These are phyloP conservation scores for Acacia confusa DNA, from an alignment of 306 rosid species.

Conservation along the genomic window DNA sequence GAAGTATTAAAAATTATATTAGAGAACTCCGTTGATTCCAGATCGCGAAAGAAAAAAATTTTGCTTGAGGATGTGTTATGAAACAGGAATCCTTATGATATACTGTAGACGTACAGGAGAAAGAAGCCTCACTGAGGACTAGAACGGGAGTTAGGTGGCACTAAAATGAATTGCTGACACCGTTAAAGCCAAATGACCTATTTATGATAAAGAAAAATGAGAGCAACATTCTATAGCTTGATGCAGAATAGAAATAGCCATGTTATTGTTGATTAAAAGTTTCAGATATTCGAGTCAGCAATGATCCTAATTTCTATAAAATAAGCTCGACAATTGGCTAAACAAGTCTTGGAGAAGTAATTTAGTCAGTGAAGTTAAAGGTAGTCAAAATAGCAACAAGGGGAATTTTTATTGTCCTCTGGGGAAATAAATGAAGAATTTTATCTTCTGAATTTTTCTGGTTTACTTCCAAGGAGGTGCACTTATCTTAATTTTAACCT, in stretches of 20 bases:
- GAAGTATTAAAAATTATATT: not conserved
- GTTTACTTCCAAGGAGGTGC: not conserved
- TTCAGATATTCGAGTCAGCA: not conserved
- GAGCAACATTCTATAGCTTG: not conserved
- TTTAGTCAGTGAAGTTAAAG: not conserved
- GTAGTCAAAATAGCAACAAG: not conserved
- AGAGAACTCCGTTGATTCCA: not conserved
- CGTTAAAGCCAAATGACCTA: constrained; percentile 18
- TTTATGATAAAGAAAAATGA: constrained; percentile 6
- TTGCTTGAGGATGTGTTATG: not conserved
- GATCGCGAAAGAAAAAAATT: not conserved
- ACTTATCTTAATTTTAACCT: not conserved
- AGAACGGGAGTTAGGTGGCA: not conserved
- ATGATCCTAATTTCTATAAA: not conserved
- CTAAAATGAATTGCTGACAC: constrained; percentile 4
- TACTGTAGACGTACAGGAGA: not conserved
- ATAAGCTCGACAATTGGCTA: not conserved
- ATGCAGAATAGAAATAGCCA: not conserved
- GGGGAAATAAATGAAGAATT: not conserved
- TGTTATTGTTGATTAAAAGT: not conserved
- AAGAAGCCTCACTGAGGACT: not conserved
- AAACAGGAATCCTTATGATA: constrained; percentile 2
- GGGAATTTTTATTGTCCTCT: not conserved
- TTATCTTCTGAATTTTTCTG: not conserved
- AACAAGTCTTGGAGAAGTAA: not conserved